Evolutionary conservation across 2,329 filamentous ascomycete species (phyloP).

Genomic region (Microsporum ferrugineum): DNA sequence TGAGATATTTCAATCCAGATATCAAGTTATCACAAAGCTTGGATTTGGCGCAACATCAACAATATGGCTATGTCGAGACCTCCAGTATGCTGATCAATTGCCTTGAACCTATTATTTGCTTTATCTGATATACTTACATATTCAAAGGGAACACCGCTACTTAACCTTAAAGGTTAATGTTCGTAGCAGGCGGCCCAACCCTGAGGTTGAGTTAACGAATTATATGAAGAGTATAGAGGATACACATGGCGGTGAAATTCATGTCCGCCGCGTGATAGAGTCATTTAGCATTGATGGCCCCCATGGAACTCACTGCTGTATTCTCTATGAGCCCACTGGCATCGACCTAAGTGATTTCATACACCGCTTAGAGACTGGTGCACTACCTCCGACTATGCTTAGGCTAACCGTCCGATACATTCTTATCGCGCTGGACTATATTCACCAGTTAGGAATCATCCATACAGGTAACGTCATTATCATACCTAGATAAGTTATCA

Average conservation of each 20-base stretch:
- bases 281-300: constrained; percentile 19
- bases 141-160: constrained; percentile 7
- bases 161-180: constrained; percentile 4
- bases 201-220: neutral
- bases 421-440: constrained; percentile 5
- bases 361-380: neutral
- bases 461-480: constrained; percentile 1
- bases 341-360: constrained; percentile 6
- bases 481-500: neutral
- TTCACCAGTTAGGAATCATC: constrained; percentile 3
- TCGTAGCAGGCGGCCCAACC: neutral
- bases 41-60: constrained; percentile 18
- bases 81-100: constrained; percentile 6
- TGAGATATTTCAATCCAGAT: constrained; percentile 12
- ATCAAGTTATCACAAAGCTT: constrained; percentile 17
- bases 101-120: neutral
- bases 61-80: constrained; percentile 17
- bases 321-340: constrained; percentile 17
- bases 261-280: constrained; percentile 18
- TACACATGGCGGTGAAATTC: constrained; percentile 14
- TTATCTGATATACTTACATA: neutral
- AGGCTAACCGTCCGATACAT: neutral
- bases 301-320: constrained; percentile 15
- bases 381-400: neutral
- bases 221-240: constrained; percentile 6